Percentiles rank a stretch among this genome's conserved stretches.
Evolutionary conservation across 495 filamentous ascomycete genomes (phyloP).

Genomic region (Daldinia vernicosa): DNA sequence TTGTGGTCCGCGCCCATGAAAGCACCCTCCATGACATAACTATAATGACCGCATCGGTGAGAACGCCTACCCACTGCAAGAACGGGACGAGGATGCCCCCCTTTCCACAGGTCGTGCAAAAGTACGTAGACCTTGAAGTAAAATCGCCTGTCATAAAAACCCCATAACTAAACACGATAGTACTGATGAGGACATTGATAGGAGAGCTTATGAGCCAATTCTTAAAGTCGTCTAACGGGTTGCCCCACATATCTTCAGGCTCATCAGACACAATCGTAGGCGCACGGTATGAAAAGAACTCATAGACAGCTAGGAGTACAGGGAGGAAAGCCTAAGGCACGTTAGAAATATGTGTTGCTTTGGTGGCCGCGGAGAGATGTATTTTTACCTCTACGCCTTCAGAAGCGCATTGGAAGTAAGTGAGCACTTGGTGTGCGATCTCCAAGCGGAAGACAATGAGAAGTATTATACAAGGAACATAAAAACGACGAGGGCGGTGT

Average conservation of each 20-base stretch:
- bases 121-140: conserved; percentile 50
- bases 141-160: conserved; percentile 37
- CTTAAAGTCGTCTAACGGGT: conserved; percentile 49
- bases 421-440: conserved; percentile 49
- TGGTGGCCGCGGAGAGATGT: background rate
- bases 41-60: conserved; percentile 52
- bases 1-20: conserved; percentile 57
- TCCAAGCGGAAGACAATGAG: conserved; percentile 56
- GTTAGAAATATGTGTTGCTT: conserved; percentile 14
- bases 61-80: conserved; percentile 52
- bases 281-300: conserved; percentile 49
- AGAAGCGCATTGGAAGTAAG: conserved; percentile 53
- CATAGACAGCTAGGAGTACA: conserved; percentile 49
- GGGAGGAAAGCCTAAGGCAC: conserved; percentile 51
- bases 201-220: conserved; percentile 49
- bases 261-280: conserved; percentile 41
- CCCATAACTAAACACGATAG: conserved; percentile 47
- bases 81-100: conserved; percentile 38
- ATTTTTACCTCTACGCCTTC: conserved; percentile 54
- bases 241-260: conserved; percentile 51
- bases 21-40: conserved; percentile 56
- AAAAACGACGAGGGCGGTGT: conserved; percentile 54
- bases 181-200: conserved; percentile 40
- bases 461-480: conserved; percentile 50
- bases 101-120: conserved; percentile 53